Evolutionary conservation across 352 stramenopile genomes (phyloP), one percentile per base, ranked within the genome.

Genomic region (Pythium sp.): DNA sequence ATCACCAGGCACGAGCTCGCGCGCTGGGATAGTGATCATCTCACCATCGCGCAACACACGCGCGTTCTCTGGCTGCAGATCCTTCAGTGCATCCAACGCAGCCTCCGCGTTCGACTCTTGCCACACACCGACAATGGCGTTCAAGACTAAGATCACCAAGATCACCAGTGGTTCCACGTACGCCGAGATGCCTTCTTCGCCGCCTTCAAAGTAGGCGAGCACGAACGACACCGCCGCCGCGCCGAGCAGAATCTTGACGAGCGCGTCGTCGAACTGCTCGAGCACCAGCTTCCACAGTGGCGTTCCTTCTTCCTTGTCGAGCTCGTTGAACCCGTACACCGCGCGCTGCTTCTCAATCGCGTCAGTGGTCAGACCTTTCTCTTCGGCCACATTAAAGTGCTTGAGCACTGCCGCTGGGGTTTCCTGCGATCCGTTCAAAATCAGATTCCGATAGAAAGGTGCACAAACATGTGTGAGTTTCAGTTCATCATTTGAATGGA

Each of bases 91-190:
- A 49, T 98, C 92, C 8, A 99, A 79, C 36, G 91, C 95, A 6
- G 95, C 93, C 62, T 97, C 85, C 12, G 97, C 97, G 47, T 97
- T 98, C 57, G 92, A 94, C 67, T 97, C 90, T 79, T 99, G 97
- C 95, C 94, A 98, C 20, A 99, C 97, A 56, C 96, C 96, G 7
- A 99, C 96, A 34, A 97, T 90, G 9, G 97, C 97, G 80, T 99
- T 99, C 0, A 99, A 72, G 18, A 99, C 69, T 54, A 99, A 84
- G 72, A 99, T 99, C 22, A 97, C 79, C 8, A 99, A 72, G 72
- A 99, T 99, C 54, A 99, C 97, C 15, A 98, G 70, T 15, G 97
- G 97, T 79, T 99, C 97, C 18, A 99, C 93, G 72, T 99, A 99
- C 24, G 87, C 92, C 51, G 81, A 81, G 67, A 97, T 84, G 66